phyloP scores from a whole-genome alignment of 2,329 filamentous ascomycete genomes.

The Fusarium floridanum region DNA sequence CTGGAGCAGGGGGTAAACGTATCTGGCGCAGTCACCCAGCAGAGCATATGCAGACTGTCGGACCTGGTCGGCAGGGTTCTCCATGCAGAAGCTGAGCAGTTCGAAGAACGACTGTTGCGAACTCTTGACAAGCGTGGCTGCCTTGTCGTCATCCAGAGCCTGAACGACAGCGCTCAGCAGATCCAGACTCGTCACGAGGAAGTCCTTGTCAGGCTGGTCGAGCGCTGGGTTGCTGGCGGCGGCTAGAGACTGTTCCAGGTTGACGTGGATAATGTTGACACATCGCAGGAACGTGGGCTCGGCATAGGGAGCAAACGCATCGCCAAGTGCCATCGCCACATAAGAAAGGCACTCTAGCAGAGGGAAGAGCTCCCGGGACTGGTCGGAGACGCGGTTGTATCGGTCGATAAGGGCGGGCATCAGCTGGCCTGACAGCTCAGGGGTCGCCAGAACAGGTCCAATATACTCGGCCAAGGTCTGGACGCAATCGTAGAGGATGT shows the following conservation, averaged over 20 bases:
- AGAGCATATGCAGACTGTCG: constrained; percentile 96
- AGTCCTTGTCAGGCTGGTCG: constrained; percentile 94
- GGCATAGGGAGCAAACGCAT: constrained; percentile 86
- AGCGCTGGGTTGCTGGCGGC: constrained; percentile 75
- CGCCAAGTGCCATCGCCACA: constrained; percentile 86
- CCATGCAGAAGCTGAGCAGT: constrained; percentile 90
- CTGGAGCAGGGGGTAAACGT: constrained; percentile 85
- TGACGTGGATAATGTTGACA: constrained; percentile 90
- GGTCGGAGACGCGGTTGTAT: constrained; percentile 88
- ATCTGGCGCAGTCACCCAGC: constrained; percentile 94
- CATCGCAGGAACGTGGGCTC: constrained; percentile 89
- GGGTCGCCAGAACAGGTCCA: constrained; percentile 82
- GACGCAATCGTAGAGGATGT: constrained; percentile 97
- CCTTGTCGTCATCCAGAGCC: constrained; percentile 80
- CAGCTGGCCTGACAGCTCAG: constrained; percentile 83
- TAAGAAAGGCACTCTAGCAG: constrained; percentile 97
- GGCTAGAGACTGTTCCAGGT: constrained; percentile 83
- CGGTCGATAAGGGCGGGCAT: constrained; percentile 94
- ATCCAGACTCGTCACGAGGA: constrained; percentile 94
- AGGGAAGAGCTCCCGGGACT: constrained; percentile 93
- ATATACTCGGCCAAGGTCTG: constrained; percentile 96
- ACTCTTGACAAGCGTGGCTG: constrained; percentile 79
- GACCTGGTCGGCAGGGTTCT: constrained; percentile 90
- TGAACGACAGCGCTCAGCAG: constrained; percentile 94
- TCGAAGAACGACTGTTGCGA: constrained; percentile 91